Evolutionary conservation across 2,329 filamentous ascomycete species (phyloP).

Genomic region (Colletotrichum musicola): DNA sequence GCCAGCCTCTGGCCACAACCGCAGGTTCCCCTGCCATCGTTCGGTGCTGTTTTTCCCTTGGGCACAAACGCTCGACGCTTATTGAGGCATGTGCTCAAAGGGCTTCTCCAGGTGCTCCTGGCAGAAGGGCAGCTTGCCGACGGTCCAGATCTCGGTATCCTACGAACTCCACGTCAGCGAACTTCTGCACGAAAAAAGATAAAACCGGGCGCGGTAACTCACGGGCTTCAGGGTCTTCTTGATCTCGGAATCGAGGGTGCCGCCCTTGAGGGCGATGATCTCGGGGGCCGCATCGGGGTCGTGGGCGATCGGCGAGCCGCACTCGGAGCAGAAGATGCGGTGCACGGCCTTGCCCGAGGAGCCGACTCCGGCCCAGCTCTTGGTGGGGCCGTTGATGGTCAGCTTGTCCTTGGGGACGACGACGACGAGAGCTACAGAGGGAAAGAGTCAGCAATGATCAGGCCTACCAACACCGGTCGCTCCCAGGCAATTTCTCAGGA

Average conservation of each 20-base stretch:
- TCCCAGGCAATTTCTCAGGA: not conserved
- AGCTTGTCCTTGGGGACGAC: conserved; percentile 77
- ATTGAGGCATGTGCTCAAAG: conserved; percentile 74
- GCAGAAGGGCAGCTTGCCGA: conserved; percentile 77
- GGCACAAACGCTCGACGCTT: conserved; percentile 41
- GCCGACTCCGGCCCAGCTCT: conserved; percentile 72
- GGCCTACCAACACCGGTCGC: not conserved
- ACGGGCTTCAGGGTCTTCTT: conserved; percentile 78
- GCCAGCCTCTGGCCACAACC: not conserved
- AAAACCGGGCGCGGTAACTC: conserved; percentile 43
- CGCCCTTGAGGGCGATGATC: conserved; percentile 78
- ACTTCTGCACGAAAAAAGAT: not conserved
- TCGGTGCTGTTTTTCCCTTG: not conserved
- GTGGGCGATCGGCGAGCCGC: conserved; percentile 77
- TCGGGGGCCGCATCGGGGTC: conserved; percentile 77
- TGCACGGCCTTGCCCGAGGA: conserved; percentile 73
- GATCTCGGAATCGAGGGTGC: conserved; percentile 72
- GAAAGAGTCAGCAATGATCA: not conserved
- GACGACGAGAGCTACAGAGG: conserved; percentile 69
- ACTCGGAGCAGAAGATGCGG: conserved; percentile 78
- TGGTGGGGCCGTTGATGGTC: conserved; percentile 72
- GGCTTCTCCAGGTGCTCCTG: conserved; percentile 73
- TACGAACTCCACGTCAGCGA: conserved; percentile 42
- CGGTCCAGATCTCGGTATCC: conserved; percentile 79
- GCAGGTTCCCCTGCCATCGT: not conserved